Conservation (phyloP, 2,329 filamentous ascomycete genomes). For the Aspergillus sp. region DNA sequence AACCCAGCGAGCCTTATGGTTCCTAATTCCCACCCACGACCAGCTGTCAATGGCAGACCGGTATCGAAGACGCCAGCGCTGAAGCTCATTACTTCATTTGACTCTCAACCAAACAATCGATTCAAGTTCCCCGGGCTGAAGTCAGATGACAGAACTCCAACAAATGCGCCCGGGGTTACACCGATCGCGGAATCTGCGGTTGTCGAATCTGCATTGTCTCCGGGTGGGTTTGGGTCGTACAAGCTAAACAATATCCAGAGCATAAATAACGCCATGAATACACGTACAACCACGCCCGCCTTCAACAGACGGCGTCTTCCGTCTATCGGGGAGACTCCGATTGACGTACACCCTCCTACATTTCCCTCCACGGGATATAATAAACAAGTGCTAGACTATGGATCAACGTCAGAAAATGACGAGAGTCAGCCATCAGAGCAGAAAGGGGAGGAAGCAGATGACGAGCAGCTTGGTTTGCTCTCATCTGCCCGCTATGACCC, state of each 20-base stretch:
- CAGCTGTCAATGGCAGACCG: slow-evolving; percentile 56
- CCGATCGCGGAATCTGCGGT: slow-evolving; percentile 80
- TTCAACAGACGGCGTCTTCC: slow-evolving; percentile 68
- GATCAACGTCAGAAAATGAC: slow-evolving; percentile 50
- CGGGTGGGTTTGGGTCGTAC: slow-evolving; percentile 64
- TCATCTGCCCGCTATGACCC: slow-evolving; percentile 51
- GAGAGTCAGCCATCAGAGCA: slow-evolving; percentile 34
- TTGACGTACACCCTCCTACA: slow-evolving; percentile 50
- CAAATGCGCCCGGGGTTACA: slow-evolving; percentile 74
- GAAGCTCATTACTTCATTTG: slow-evolving; percentile 90
- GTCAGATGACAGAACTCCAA: slow-evolving; percentile 67
- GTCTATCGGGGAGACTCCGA: slow-evolving; percentile 72
- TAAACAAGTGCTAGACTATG: slow-evolving; percentile 48
- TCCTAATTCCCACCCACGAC: slow-evolving; percentile 36
- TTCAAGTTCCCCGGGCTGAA: slow-evolving; percentile 64
- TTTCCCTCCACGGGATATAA: slow-evolving; percentile 46
- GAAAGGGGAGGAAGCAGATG: slow-evolving; percentile 21
- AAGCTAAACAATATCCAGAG: slow-evolving; percentile 62
- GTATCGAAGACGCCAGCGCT: slow-evolving; percentile 80
- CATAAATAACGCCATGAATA: slow-evolving; percentile 70
- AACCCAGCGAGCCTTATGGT: slow-evolving; percentile 24
- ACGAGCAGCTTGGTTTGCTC: slow-evolving; percentile 34
- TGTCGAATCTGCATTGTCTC: slow-evolving; percentile 62
- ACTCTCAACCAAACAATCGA: slow-evolving; percentile 50
- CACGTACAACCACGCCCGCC: slow-evolving; percentile 62